Evolutionary conservation across 306 rosid genomes (phyloP).

Genomic region (Vigna nakashimae): DNA sequence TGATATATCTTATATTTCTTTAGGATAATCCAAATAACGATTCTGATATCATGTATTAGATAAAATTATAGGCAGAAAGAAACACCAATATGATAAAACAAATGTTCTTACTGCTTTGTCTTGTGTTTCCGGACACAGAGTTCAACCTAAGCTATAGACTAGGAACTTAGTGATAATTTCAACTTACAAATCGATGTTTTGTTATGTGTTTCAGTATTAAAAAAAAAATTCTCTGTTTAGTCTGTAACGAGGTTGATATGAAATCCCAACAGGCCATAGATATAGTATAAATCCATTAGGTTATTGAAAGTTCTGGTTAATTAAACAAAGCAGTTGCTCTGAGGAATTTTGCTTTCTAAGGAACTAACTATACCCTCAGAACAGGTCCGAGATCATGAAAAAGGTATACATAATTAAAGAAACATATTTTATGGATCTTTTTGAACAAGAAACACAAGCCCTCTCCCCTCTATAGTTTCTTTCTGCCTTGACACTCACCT

Average conservation of each 20-base stretch:
- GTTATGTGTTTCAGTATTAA: background rate
- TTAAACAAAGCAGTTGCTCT: background rate
- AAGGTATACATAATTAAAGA: constrained; percentile 3
- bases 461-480: constrained; percentile 24
- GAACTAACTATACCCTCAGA: constrained; percentile 26
- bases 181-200: constrained; percentile 7
- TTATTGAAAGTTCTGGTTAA: background rate
- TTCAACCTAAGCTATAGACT: background rate
- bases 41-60: background rate
- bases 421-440: constrained; percentile 24
- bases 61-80: background rate
- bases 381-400: constrained; percentile 6
- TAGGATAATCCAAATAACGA: background rate
- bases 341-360: constrained; percentile 20
- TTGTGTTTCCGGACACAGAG: background rate
- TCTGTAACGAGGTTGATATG: constrained; percentile 33
- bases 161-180: background rate
- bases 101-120: background rate
- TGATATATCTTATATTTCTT: constrained; percentile 7
- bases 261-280: constrained; percentile 20
- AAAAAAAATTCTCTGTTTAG: background rate
- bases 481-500: constrained; percentile 7
- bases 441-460: background rate
- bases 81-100: background rate
- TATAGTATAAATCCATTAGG: constrained; percentile 18